Evolutionary conservation across 345 rosid genomes (phyloP), one percentile per base, ranked within the genome.

Genomic region (Carallia brachiata): DNA sequence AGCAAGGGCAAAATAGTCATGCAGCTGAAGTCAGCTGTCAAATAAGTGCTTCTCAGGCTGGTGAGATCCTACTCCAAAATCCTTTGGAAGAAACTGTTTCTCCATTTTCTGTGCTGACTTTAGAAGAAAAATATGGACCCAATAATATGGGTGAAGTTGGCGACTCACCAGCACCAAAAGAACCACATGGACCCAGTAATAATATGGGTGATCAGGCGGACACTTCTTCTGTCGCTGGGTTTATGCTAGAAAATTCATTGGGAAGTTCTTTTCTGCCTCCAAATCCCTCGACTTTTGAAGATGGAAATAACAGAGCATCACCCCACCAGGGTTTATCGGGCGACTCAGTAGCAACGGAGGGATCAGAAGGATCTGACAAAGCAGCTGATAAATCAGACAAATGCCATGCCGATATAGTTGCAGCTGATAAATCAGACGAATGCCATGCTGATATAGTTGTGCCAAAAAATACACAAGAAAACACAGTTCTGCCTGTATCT

Each of bases 171-270:
- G 19, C 62, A 37, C 7, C 47, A 17, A 44, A 34, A n/a, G 39
- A 58, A 30, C 8, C 44, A 40, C 30, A 36, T 48, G 67, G 34
- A 18, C 23, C 34, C 52, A 53, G 52, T 66, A 15, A n/a, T 57
- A 62, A 70, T 57, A 60, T 34, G 28, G 65, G 44, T 52, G 69
- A 61, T 12, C 23, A 63, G 53, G 37, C 61, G 6, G 65, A 67
- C 68, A 52, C 36, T 17, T 60, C 67, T 58, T 62, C 62, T 61
- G 77, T 34, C 54, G 74, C 73, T 76, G 83, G 9, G 36, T 12
- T 30, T 57, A 69, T 66, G 44, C 48, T 68, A 50, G 73, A 67
- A 73, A 62, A 60, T 62, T 19, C 55, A 18, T 62, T 63, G 61
- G 73, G 74, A 34, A 70, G 57, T 31, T 36, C 18, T 40, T 70